A percentile compares a stretch with the other conserved stretches of the same genome.
phyloP scores from a whole-genome alignment of 129 eudicot species.

The Chrysanthemum makinoi region DNA sequence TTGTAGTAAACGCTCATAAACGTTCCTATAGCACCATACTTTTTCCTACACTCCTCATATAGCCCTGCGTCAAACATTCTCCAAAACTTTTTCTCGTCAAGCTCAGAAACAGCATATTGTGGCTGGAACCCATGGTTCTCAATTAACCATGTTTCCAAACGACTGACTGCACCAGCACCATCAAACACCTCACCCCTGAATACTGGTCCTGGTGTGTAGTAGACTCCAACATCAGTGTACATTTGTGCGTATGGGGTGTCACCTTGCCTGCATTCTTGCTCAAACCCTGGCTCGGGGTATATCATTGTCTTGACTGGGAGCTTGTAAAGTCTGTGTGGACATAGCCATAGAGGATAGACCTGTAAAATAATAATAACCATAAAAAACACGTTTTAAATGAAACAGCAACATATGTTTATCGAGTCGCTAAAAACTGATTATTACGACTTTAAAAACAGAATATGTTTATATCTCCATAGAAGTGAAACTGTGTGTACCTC shows the following conservation, averaged over 20 bases:
- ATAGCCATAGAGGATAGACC: constrained; percentile 97
- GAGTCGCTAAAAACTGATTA: neutral
- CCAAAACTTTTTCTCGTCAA: constrained; percentile 93
- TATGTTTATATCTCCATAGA: neutral
- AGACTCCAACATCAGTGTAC: constrained; percentile 97
- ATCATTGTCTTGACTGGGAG: constrained; percentile 89
- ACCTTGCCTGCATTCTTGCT: constrained; percentile 76
- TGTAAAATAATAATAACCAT: constrained; percentile 10
- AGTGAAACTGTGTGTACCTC: constrained; percentile 50
- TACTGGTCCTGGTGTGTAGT: constrained; percentile 89
- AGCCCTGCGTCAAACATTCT: constrained; percentile 92
- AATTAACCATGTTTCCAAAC: constrained; percentile 79
- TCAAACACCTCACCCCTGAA: constrained; percentile 87
- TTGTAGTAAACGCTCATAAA: constrained; percentile 98
- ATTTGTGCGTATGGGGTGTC: constrained; percentile 90
- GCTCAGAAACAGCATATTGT: constrained; percentile 91
- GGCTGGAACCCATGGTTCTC: constrained; percentile 98
- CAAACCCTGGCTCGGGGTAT: constrained; percentile 93
- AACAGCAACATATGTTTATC: no score
- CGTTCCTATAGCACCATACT: constrained; percentile 92
- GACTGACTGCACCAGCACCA: constrained; percentile 69
- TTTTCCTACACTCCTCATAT: constrained; percentile 77
- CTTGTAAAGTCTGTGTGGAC: constrained; percentile 94
- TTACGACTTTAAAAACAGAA: neutral
- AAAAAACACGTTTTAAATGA: neutral